phyloP scores from a whole-genome alignment of 2,329 filamentous ascomycete genomes.

The Scytalidium lignicola region DNA sequence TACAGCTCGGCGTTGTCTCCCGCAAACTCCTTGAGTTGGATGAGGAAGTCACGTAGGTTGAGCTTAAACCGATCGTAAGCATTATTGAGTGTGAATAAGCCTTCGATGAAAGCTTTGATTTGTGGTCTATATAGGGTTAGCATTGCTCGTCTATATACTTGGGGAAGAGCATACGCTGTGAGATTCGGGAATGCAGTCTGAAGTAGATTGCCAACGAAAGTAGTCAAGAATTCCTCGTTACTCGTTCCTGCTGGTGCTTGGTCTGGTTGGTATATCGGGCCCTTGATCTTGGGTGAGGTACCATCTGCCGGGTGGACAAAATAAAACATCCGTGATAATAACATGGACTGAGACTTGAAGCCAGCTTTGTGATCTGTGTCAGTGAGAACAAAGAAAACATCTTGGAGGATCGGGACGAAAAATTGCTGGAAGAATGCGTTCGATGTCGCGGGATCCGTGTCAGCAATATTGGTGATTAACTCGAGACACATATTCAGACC shows the following conservation, averaged over 20 bases:
- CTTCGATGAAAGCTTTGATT: conserved; percentile 85
- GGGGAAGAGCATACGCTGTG: conserved; percentile 61
- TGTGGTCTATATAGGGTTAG: conserved; percentile 59
- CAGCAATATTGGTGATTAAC: conserved; percentile 94
- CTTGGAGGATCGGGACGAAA: conserved; percentile 90
- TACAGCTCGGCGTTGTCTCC: conserved; percentile 94
- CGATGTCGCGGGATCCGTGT: conserved; percentile 78
- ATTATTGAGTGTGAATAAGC: conserved; percentile 80
- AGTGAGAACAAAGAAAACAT: conserved; percentile 96
- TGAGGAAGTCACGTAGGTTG: conserved; percentile 92
- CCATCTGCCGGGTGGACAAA: conserved; percentile 73
- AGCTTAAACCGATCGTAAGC: conserved; percentile 94
- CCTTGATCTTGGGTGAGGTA: conserved; percentile 76
- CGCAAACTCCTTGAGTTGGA: conserved; percentile 93
- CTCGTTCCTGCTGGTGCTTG: conserved; percentile 78
- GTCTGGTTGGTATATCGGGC: conserved; percentile 81
- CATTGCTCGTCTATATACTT: conserved; percentile 2
- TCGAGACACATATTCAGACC: conserved; percentile 98
- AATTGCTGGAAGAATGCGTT: conserved; percentile 98
- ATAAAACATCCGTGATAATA: conserved; percentile 93
- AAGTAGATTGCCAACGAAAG: conserved; percentile 79
- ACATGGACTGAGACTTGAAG: conserved; percentile 95
- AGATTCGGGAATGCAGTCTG: conserved; percentile 92
- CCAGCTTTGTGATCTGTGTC: conserved; percentile 98
- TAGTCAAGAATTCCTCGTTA: conserved; percentile 86